These are phyloP conservation scores for Monosporascus sp. DNA, from an alignment of 2,329 filamentous ascomycete species.

Conservation along the genomic window DNA sequence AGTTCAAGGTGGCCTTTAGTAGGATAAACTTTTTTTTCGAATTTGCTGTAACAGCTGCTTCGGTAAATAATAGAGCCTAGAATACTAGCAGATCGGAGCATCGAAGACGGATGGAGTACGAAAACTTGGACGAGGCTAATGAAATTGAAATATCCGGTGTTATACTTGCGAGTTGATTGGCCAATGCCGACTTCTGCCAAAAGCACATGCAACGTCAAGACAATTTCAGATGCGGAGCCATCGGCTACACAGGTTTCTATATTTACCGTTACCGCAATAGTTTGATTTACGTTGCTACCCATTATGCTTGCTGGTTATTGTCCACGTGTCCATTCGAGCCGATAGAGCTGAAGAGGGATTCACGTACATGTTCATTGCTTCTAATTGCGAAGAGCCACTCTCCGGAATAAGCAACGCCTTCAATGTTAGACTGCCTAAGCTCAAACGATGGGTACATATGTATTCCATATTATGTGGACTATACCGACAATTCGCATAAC, in stretches of 20 bases:
- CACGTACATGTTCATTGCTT: neutral
- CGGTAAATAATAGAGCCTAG: neutral
- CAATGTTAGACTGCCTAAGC: neutral
- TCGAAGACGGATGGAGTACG: neutral
- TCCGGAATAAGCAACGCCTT: neutral
- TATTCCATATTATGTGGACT: neutral
- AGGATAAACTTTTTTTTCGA: neutral
- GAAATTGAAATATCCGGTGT: neutral
- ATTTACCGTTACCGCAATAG: neutral
- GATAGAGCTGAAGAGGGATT: neutral
- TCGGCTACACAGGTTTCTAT: neutral
- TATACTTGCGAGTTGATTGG: neutral
- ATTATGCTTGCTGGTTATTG: neutral
- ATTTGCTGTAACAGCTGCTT: neutral
- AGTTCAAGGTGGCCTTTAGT: neutral
- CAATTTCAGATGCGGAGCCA: slow-evolving; percentile 11
- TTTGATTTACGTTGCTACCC: neutral
- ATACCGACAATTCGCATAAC: too few species aligned
- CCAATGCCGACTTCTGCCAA: neutral
- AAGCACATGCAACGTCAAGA: neutral
- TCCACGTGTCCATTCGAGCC: neutral
- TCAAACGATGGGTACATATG: neutral
- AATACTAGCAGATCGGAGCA: neutral
- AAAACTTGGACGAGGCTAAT: neutral
- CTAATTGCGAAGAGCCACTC: too few species aligned